Evolutionary conservation across 208 protist species (phyloP).

Genomic region (Wallacemonas sp.): DNA sequence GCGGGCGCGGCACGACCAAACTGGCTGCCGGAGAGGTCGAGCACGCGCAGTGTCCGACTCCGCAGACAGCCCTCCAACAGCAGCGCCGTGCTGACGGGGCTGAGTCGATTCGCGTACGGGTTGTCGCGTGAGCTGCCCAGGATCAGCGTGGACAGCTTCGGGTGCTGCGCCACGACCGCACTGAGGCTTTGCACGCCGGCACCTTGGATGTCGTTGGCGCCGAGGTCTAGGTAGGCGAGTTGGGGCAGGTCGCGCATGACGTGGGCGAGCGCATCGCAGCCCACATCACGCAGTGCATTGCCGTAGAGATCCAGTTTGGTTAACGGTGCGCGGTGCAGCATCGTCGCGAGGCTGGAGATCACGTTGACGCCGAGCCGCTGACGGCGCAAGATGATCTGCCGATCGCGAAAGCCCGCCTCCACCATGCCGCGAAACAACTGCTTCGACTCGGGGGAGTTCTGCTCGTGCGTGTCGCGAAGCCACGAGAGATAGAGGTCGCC

Average conservation of each 20-base stretch:
- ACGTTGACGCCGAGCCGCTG: constrained; percentile 82
- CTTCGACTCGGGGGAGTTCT: constrained; percentile 68
- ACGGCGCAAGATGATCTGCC: constrained; percentile 64
- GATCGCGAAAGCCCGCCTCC: constrained; percentile 68
- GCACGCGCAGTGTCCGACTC: constrained; percentile 62
- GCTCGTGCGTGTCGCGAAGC: constrained; percentile 89
- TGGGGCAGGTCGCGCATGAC: constrained; percentile 71
- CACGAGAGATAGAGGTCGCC: constrained; percentile 84
- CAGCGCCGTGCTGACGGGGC: constrained; percentile 43
- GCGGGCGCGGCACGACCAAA: constrained; percentile 23
- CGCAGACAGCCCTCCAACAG: constrained; percentile 77
- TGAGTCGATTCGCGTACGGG: constrained; percentile 79
- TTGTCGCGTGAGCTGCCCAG: constrained; percentile 64
- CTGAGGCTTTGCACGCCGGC: constrained; percentile 66
- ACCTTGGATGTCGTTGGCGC: constrained; percentile 77
- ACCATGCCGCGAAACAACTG: constrained; percentile 81
- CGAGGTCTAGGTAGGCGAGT: constrained; percentile 78
- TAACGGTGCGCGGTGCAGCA: constrained; percentile 69
- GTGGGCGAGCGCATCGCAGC: constrained; percentile 73
- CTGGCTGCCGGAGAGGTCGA: constrained; percentile 77
- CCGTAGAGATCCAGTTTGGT: constrained; percentile 78
- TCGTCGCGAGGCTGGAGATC: constrained; percentile 58
- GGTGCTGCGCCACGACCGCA: constrained; percentile 66
- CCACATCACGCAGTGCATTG: constrained; percentile 87
- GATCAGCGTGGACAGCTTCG: constrained; percentile 69